These are phyloP conservation scores for Aaosphaeria pasadenensis DNA, from an alignment of 2,329 filamentous ascomycete genomes.

Conservation along the genomic window DNA sequence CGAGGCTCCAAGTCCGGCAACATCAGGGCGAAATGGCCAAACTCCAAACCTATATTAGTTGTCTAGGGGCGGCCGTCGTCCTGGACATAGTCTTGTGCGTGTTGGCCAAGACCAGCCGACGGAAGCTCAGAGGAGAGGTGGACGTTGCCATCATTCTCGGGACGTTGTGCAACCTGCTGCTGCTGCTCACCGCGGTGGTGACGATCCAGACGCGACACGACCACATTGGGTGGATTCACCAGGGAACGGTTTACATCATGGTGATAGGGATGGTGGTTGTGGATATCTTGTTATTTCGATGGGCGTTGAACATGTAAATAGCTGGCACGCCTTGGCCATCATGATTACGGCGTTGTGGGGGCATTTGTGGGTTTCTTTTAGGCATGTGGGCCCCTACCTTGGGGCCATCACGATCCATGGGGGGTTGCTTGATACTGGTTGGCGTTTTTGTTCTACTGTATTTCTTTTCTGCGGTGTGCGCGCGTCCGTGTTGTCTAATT, in stretches of 20 bases:
- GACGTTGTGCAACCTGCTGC: conserved; percentile 60
- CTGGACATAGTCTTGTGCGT: conserved; percentile 64
- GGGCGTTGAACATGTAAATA: conserved; percentile 16
- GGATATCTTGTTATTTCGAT: conserved; percentile 28
- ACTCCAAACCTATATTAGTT: conserved; percentile 45
- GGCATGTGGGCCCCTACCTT: too few species aligned
- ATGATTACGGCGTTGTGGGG: too few species aligned
- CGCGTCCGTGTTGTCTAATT: too few species aligned
- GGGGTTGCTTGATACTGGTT: too few species aligned
- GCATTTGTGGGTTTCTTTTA: too few species aligned
- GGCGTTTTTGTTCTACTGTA: too few species aligned
- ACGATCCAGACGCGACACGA: conserved; percentile 31
- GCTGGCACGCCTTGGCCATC: too few species aligned
- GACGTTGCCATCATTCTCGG: conserved; percentile 70
- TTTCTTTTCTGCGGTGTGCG: too few species aligned
- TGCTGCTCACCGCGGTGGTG: conserved; percentile 25
- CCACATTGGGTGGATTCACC: conserved; percentile 29
- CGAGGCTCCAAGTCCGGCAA: conserved; percentile 26
- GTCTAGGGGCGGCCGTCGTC: conserved; percentile 57
- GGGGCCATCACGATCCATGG: too few species aligned
- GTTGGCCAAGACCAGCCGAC: conserved; percentile 66
- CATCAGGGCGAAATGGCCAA: conserved; percentile 35
- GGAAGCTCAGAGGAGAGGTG: conserved; percentile 67
- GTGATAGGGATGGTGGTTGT: conserved; percentile 21
- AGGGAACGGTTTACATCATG: conserved; percentile 22